Conservation (phyloP, 1,284 basidiomycete genomes). For the Macrocystidia cucumis region DNA sequence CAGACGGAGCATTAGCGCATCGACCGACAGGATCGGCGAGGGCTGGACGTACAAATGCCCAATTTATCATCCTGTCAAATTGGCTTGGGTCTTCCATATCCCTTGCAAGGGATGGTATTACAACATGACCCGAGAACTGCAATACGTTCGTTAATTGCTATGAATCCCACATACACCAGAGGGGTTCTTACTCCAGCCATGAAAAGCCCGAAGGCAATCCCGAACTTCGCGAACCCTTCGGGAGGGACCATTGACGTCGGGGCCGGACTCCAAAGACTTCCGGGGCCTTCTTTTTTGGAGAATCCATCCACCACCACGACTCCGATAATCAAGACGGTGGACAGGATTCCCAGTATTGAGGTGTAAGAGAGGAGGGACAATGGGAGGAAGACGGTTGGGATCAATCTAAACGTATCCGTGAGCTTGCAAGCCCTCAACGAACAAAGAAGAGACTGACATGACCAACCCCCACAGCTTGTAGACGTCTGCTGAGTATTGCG, state of each 20-base stretch:
- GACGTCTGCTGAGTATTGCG: constrained; percentile 53
- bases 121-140: constrained; percentile 88
- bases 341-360: constrained; percentile 78
- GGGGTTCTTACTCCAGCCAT: constrained; percentile 78
- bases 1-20: neutral
- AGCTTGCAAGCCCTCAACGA: constrained; percentile 3
- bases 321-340: constrained; percentile 68
- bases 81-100: constrained; percentile 85
- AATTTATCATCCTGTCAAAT: constrained; percentile 80
- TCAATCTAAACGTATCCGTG: constrained; percentile 37
- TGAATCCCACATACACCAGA: neutral
- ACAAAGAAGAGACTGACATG: constrained; percentile 40
- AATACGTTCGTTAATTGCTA: constrained; percentile 1
- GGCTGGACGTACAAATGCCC: constrained; percentile 59
- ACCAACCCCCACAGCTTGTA: constrained; percentile 75
- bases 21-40: neutral
- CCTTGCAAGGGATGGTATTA: constrained; percentile 83
- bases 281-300: constrained; percentile 72
- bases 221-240: constrained; percentile 53
- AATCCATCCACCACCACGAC: constrained; percentile 86
- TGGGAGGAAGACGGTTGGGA: constrained; percentile 82
- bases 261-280: constrained; percentile 74
- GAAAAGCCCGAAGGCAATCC: constrained; percentile 80
- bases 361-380: constrained; percentile 80
- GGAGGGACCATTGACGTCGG: constrained; percentile 60